Base-by-base conservation (phyloP, 1,139 yeast species). In the Magnusiomyces ingens region DNA sequence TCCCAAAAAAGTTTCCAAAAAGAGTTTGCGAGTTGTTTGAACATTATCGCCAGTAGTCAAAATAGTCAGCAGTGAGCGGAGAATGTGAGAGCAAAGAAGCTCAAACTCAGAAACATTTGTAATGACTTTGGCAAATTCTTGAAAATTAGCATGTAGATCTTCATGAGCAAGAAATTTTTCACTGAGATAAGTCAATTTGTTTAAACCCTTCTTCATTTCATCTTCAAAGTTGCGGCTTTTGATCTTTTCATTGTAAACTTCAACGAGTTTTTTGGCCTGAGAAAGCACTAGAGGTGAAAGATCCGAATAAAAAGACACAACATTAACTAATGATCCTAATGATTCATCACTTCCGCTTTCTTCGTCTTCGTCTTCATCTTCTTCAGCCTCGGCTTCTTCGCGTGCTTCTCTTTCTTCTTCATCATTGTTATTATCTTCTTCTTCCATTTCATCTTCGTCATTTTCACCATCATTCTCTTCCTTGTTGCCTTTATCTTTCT, bases 91-190 rank as follows among this genome's bases (percentile, higher is more conserved):
- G 2, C 85, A 77, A 12, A 82, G 75, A 45, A 90, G 71, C 65
- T 89, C 96, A 70, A 84, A 88, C 58, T 94, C 84, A 0, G 95
- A 86, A 4, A 85, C 68, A 0, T 67, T 62, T 10, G 73, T 65
- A 0, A 70, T 63, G 58, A 3, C 66, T 12, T 60, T 59, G 45
- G 63, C 61, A 49, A 67, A 62, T 8, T 66, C 68, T 5, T 64
- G 62, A 12, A 61, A 63, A 4, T 61, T 64, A 1, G 61, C 58
- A 1, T 60, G 63, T 3, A 65, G 64, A 4, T 59, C 60, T 10
- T 56, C 57, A 35, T 55, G 58, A 17, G 54, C 51, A 3, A 54
- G 47, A 21, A 62, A 51, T 10, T 54, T 49, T 1, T 53, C 54
- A 8, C 52, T 37, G 8, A 52, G 35, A n/a, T 15, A 19, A 6